Base-by-base conservation (phyloP, 345 rosid species). In the Draba incana region DNA sequence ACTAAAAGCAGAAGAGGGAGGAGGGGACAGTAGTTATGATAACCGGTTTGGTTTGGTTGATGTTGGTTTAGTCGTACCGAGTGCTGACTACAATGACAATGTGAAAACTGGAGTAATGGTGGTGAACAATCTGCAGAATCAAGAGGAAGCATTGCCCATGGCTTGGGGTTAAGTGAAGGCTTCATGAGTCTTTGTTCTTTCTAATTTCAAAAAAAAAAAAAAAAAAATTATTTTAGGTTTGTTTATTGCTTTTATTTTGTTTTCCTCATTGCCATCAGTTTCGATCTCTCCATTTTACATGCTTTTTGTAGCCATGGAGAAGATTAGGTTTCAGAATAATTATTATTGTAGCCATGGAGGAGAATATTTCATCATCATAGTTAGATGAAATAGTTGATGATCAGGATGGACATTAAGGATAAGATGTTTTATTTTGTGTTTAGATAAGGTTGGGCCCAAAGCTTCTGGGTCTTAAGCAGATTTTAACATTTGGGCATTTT, bases 91-190 rank as follows among this genome's bases (percentile, higher is more conserved):
- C 38, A 48, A 50, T 49, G 65, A 38, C 2, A 2, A 56, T 46
- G 51, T 3, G 37, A 44, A 10, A 28, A 12, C 52, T 16, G 16
- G 12, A 25, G n/a, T 64, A 49, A 71, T 47, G 70, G 64, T 4
- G 64, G 64, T 4, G 64, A 72, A 72, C 37, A 56, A 72, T 53
- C 62, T 44, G 8, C 63, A 39, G 28, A 48, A 37, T 25, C 43
- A 58, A 51, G 39, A 14, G 39, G 48, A 11, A 42, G 31, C 25
- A 31, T 31, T 57, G 41, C 7, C 23, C 39, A 15, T 53, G 62
- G 8, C 67, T 50, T 73, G 72, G 72, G 2, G 2, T 33, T 51
- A 24, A 35, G 6, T 57, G 24, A 66, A 57, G 46, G 46, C 53
- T 30, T 57, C 59, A 48, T 46, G 56, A 38, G 66, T 16, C 63